A percentile compares a stretch with the other conserved stretches of the same genome.
These are phyloP conservation scores for Trichophyton benhamiae DNA, from an alignment of 2,329 filamentous ascomycete genomes.

Conservation along the genomic window DNA sequence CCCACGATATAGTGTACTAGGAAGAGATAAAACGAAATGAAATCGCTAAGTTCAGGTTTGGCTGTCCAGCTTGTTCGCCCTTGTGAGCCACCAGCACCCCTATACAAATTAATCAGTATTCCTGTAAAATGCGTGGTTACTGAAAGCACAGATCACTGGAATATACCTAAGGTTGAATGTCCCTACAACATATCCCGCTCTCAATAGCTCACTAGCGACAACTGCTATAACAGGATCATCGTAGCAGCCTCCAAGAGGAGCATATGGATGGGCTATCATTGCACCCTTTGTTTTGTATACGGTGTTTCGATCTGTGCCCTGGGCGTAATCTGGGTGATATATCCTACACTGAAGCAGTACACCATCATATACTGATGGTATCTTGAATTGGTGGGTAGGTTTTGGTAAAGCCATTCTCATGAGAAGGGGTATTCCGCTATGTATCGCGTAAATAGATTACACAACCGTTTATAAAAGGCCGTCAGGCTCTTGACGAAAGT, in stretches of 20 bases:
- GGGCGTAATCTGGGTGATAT: constrained; percentile 49
- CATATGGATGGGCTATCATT: constrained; percentile 82
- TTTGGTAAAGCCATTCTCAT: not conserved
- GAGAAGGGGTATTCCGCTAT: not conserved
- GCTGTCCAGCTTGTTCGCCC: constrained; percentile 81
- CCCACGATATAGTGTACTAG: constrained; percentile 59
- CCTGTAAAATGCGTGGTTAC: not conserved
- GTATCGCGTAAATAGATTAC: not conserved
- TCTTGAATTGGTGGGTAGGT: constrained; percentile 48
- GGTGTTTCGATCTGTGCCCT: constrained; percentile 9
- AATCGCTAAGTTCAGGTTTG: constrained; percentile 69
- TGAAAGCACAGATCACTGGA: not conserved
- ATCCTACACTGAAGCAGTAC: constrained; percentile 66
- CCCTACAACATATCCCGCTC: constrained; percentile 59
- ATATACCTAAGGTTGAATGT: constrained; percentile 85
- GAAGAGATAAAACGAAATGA: constrained; percentile 70
- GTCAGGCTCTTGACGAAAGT: too few species aligned
- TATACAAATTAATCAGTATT: constrained; percentile 26
- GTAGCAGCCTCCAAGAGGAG: constrained; percentile 69
- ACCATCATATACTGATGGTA: constrained; percentile 75
- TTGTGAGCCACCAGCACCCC: constrained; percentile 62
- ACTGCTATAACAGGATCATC: constrained; percentile 70
- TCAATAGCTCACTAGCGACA: constrained; percentile 52
- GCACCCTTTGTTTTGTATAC: constrained; percentile 36
- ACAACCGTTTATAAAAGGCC: too few species aligned